Evolutionary conservation across 2,329 filamentous ascomycete genomes (phyloP).

Genomic region (Arachnomyces sp.): DNA sequence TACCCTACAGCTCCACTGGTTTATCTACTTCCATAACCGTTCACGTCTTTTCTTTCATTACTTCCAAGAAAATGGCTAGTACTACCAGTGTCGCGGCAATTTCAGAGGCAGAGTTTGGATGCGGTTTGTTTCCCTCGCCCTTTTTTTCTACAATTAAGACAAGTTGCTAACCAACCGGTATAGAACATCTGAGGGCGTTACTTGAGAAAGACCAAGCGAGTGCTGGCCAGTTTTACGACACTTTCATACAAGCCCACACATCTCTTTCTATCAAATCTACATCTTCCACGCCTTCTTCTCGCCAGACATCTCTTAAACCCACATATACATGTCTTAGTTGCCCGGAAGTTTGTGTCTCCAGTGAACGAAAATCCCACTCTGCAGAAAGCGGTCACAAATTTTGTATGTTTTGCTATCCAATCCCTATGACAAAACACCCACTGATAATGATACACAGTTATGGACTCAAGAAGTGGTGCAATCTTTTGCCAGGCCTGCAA

Average conservation of each 20-base stretch:
- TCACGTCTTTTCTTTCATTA: no score
- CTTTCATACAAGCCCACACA: conserved; percentile 26
- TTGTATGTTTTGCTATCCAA: conserved; percentile 22
- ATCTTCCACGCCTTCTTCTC: conserved; percentile 16
- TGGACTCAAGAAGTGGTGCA: conserved; percentile 33
- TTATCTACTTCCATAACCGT: no score
- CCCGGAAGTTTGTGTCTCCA: conserved; percentile 23
- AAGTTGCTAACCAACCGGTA: conserved; percentile 1
- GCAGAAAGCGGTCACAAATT: conserved; percentile 34
- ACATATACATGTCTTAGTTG: conserved; percentile 34
- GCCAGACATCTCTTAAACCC: conserved; percentile 27
- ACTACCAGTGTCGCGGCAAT: not conserved
- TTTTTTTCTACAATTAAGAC: not conserved
- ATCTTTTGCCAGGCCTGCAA: conserved; percentile 34
- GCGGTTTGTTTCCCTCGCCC: conserved; percentile 4
- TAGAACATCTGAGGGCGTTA: conserved; percentile 33
- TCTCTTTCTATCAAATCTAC: conserved; percentile 22
- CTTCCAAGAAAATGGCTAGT: not conserved
- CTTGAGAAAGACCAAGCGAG: conserved; percentile 24
- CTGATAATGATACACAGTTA: conserved; percentile 20
- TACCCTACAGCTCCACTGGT: no score
- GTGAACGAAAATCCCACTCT: conserved; percentile 27
- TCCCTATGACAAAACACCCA: not conserved
- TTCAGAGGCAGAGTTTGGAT: conserved; percentile 6
- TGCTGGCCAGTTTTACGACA: conserved; percentile 29